phyloP scores from a whole-genome alignment of 345 rosid species.

The Eutrema yunnanense region DNA sequence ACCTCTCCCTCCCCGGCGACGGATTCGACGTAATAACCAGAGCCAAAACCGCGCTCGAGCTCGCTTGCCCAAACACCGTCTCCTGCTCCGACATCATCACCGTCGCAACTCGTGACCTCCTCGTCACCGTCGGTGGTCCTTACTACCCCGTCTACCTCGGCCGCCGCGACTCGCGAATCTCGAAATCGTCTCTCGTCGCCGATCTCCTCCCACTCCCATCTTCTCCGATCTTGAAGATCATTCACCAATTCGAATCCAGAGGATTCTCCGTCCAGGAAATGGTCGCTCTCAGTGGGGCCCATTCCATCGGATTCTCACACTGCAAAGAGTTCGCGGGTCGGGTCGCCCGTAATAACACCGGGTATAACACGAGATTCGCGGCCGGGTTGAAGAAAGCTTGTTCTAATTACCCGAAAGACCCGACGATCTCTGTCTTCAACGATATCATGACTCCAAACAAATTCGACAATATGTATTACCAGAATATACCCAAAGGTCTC shows the following conservation, averaged over 20 bases:
- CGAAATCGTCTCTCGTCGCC: conserved; percentile 40
- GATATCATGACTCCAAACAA: conserved; percentile 87
- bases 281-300: conserved; percentile 90
- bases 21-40: conserved; percentile 73
- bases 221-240: conserved; percentile 44
- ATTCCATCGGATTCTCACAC: conserved; percentile 89
- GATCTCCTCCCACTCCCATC: conserved; percentile 64
- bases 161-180: conserved; percentile 56
- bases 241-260: conserved; percentile 44
- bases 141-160: conserved; percentile 65
- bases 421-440: conserved; percentile 76
- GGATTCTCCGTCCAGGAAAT: conserved; percentile 73
- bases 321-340: conserved; percentile 61
- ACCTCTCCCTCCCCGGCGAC: conserved; percentile 84
- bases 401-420: conserved; percentile 47
- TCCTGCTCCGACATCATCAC: conserved; percentile 90
- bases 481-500: conserved; percentile 73
- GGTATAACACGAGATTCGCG: conserved; percentile 71
- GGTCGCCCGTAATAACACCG: conserved; percentile 37
- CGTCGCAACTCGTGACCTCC: conserved; percentile 73
- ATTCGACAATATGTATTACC: conserved; percentile 78
- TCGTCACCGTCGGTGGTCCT: conserved; percentile 67
- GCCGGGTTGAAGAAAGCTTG: conserved; percentile 61
- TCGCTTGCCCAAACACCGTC: conserved; percentile 71
- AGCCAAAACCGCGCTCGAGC: conserved; percentile 87